phyloP scores from a whole-genome alignment of 2,329 filamentous ascomycete genomes.

The Lojkania enalia region DNA sequence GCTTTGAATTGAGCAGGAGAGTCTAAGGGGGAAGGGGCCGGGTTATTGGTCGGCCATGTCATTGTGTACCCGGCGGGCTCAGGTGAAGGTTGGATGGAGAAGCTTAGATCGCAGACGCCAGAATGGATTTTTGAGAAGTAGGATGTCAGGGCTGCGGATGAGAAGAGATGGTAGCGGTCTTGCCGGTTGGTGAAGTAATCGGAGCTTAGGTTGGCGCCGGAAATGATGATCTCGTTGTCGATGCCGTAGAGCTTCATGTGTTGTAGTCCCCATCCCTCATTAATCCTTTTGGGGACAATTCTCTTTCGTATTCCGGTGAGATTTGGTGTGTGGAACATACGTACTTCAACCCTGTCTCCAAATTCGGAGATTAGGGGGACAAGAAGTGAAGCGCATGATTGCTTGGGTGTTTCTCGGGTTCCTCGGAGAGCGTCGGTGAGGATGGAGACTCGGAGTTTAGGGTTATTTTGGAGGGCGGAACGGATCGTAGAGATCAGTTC shows the following conservation, averaged over 20 bases:
- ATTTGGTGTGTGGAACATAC: conserved; percentile 98
- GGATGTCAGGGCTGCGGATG: conserved; percentile 74
- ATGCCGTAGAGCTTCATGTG: conserved; percentile 99
- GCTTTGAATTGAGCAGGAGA: conserved; percentile 70
- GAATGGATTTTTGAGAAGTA: conserved; percentile 81
- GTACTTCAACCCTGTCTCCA: conserved; percentile 84
- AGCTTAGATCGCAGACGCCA: conserved; percentile 79
- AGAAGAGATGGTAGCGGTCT: conserved; percentile 91
- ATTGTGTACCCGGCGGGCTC: conserved; percentile 56
- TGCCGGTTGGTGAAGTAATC: conserved; percentile 98
- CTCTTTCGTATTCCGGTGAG: conserved; percentile 84
- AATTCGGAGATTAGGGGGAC: conserved; percentile 83
- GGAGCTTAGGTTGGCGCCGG: conserved; percentile 80
- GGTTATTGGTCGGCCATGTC: conserved; percentile 76
- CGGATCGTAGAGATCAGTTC: conserved; percentile 82
- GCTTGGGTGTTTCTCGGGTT: conserved; percentile 82
- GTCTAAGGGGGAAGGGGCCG: conserved; percentile 73
- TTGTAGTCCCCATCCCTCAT: conserved; percentile 97
- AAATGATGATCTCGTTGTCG: conserved; percentile 94
- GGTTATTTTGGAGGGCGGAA: conserved; percentile 73
- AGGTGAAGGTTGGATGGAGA: conserved; percentile 68
- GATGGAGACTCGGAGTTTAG: conserved; percentile 79
- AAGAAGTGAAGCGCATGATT: conserved; percentile 86
- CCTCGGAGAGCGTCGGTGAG: conserved; percentile 89
- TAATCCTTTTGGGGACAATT: conserved; percentile 83